Percentiles rank a stretch among this genome's conserved stretches.
phyloP scores from a whole-genome alignment of 257 asterid species.

The Galeopsis tetrahit region DNA sequence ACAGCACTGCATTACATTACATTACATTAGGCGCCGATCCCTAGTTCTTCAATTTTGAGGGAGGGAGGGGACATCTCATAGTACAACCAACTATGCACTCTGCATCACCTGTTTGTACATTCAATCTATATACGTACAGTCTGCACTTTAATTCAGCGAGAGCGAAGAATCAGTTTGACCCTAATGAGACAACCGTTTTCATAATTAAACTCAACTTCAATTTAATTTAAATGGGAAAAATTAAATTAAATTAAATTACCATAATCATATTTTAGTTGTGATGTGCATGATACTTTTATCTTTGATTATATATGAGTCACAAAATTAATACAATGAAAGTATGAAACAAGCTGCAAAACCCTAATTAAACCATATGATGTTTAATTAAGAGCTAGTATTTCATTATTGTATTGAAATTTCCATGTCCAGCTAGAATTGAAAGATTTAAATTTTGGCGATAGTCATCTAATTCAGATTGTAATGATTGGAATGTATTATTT shows the following conservation, averaged over 20 bases:
- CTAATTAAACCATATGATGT: neutral
- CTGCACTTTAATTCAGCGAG: too few relatives aligned
- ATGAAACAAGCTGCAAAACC: neutral
- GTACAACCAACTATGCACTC: slow-evolving; percentile 33
- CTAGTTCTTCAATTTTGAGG: slow-evolving; percentile 23
- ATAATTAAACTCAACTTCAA: neutral
- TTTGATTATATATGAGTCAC: neutral
- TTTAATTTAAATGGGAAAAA: neutral
- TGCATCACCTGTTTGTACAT: slow-evolving; percentile 34
- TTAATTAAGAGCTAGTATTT: neutral
- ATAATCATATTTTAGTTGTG: neutral
- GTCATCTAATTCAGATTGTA: neutral
- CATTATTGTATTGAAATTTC: neutral
- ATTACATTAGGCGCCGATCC: slow-evolving; percentile 37
- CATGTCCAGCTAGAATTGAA: neutral
- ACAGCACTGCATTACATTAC: neutral
- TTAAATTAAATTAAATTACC: too few relatives aligned
- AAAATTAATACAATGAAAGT: neutral
- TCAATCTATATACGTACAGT: too few relatives aligned
- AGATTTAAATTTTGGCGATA: neutral
- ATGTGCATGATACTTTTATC: neutral
- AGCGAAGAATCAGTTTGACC: too few relatives aligned
- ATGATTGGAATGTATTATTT: slow-evolving; percentile 33
- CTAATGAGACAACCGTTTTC: neutral
- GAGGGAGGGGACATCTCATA: slow-evolving; percentile 18